Evolutionary conservation across 352 stramenopile species (phyloP).

Genomic region (Phytopythium sindhum): DNA sequence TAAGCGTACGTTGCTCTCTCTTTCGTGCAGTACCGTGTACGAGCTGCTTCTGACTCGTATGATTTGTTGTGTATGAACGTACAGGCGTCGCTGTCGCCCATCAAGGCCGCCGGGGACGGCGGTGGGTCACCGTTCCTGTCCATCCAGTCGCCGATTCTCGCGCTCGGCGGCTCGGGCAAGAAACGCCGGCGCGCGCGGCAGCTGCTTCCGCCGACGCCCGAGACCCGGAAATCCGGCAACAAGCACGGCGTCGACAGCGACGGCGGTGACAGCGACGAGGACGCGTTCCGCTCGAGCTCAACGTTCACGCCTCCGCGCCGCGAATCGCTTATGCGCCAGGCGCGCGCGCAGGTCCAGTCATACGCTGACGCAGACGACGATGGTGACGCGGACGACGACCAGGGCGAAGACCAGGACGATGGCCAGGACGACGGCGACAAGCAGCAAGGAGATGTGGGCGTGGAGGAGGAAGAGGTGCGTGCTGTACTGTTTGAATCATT

Average conservation of each 20-base stretch:
- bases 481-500: not conserved
- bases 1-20: not conserved
- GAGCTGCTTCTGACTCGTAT: conserved; percentile 5
- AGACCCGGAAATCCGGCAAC: conserved; percentile 12
- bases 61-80: conserved; percentile 7
- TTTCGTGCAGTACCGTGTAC: not conserved
- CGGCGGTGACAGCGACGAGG: not conserved
- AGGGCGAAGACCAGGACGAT: conserved; percentile 36
- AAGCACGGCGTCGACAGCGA: conserved; percentile 12
- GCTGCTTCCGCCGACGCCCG: conserved; percentile 10
- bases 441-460: not conserved
- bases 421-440: not conserved
- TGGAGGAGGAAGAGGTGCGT: not conserved
- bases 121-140: conserved; percentile 51
- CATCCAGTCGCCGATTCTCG: conserved; percentile 39
- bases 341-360: conserved; percentile 28
- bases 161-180: conserved; percentile 39
- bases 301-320: conserved; percentile 31
- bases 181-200: conserved; percentile 36
- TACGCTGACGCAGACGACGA: conserved; percentile 17
- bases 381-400: conserved; percentile 40
- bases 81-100: conserved; percentile 69
- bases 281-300: conserved; percentile 1
- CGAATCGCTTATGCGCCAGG: conserved; percentile 49
- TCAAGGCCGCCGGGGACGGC: conserved; percentile 46